A percentile compares a stretch with the other conserved stretches of the same genome.
Evolutionary conservation across 345 rosid genomes (phyloP).

Genomic region (Gossypium ekmanianum): DNA sequence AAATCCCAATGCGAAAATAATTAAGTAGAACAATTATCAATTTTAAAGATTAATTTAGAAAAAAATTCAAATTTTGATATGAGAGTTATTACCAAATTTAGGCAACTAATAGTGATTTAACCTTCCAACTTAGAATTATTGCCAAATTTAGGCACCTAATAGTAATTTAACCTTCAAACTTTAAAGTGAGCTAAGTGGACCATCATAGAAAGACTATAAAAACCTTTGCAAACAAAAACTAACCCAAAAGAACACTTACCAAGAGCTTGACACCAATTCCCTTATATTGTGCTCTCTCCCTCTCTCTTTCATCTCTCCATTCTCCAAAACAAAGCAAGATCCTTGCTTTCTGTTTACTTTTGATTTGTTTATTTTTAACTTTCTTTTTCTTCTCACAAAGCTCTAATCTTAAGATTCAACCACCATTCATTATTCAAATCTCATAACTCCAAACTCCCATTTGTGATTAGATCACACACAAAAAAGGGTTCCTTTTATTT

Average conservation of each 20-base stretch:
- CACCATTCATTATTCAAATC: neutral
- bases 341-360: neutral
- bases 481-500: neutral
- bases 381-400: neutral
- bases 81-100: too few species aligned
- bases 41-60: too few species aligned
- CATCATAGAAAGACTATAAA: neutral
- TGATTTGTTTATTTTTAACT: neutral
- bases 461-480: neutral
- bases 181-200: neutral
- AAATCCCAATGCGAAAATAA: too few species aligned
- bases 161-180: too few species aligned
- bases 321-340: neutral
- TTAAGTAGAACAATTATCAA: too few species aligned
- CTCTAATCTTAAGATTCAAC: conserved; percentile 5
- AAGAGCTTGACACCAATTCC: neutral
- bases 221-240: neutral
- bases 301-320: neutral
- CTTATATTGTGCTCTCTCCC: neutral
- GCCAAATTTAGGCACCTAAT: too few species aligned
- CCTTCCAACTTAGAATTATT: too few species aligned
- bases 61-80: too few species aligned
- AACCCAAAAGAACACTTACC: neutral
- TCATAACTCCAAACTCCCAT: neutral
- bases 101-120: too few species aligned